A percentile compares a stretch with the other conserved stretches of the same genome.
These are phyloP conservation scores for Fusarium caatingaense DNA, from an alignment of 2,329 filamentous ascomycete species.

Conservation along the genomic window DNA sequence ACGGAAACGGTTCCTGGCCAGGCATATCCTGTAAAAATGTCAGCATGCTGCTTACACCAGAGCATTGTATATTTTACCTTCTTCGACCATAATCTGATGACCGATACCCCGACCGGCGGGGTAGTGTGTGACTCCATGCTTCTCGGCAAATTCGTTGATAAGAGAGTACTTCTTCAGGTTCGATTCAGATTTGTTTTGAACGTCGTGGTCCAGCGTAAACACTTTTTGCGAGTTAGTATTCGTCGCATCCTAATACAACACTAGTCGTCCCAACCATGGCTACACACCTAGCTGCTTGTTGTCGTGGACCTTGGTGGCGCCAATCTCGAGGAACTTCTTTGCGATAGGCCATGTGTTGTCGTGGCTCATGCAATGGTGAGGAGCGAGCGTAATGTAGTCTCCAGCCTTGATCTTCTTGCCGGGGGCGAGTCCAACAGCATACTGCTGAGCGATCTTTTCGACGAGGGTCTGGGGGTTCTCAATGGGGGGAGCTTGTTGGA, in stretches of 20 bases:
- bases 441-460: slow-evolving; percentile 90
- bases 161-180: slow-evolving; percentile 86
- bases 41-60: neutral
- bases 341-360: slow-evolving; percentile 84
- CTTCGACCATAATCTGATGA: slow-evolving; percentile 90
- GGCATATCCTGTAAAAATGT: slow-evolving; percentile 61
- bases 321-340: slow-evolving; percentile 81
- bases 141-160: slow-evolving; percentile 84
- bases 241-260: slow-evolving; percentile 49
- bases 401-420: slow-evolving; percentile 82
- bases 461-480: slow-evolving; percentile 78
- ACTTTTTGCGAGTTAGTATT: slow-evolving; percentile 55
- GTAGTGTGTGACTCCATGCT: slow-evolving; percentile 82
- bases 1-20: slow-evolving; percentile 90
- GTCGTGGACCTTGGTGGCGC: slow-evolving; percentile 77
- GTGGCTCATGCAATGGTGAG: slow-evolving; percentile 85
- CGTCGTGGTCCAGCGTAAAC: slow-evolving; percentile 88
- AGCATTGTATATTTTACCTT: slow-evolving; percentile 22
- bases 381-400: slow-evolving; percentile 83
- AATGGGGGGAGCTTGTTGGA: slow-evolving; percentile 52
- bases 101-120: slow-evolving; percentile 84
- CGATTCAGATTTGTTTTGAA: slow-evolving; percentile 81
- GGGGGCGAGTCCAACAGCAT: slow-evolving; percentile 78
- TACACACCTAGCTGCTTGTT: slow-evolving; percentile 64
- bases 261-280: no score